Evolutionary conservation across 2,329 filamentous ascomycete species (phyloP).

Genomic region (Botrytis tulipae): DNA sequence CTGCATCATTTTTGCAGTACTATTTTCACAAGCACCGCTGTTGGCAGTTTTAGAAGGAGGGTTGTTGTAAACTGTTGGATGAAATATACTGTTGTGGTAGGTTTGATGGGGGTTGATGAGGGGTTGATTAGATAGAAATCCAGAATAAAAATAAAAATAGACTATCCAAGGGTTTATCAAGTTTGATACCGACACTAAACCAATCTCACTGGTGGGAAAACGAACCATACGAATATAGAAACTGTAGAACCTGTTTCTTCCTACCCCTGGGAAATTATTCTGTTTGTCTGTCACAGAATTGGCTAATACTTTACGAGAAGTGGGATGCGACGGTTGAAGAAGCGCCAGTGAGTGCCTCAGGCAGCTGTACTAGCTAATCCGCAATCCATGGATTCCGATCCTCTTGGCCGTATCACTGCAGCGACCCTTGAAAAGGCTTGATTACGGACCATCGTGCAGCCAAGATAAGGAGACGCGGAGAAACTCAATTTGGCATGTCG

Average conservation of each 20-base stretch:
- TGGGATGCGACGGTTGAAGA: neutral
- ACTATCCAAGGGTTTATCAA: neutral
- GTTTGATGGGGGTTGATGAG: neutral
- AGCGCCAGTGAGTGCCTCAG: neutral
- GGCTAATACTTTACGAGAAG: neutral
- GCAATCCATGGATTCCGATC: neutral
- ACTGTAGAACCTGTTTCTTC: neutral
- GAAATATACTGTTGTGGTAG: neutral
- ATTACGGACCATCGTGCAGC: neutral
- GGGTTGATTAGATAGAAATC: neutral
- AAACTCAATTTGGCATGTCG: neutral
- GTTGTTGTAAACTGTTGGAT: neutral
- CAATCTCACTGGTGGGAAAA: neutral
- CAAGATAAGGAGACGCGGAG: neutral
- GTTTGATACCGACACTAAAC: neutral
- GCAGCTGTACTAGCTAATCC: neutral
- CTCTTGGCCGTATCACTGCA: neutral
- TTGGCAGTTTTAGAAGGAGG: neutral
- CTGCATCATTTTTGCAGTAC: neutral
- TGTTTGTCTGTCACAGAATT: neutral
- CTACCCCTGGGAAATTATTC: neutral
- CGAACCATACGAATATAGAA: neutral
- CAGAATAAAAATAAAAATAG: neutral
- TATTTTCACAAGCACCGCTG: neutral
- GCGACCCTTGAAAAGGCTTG: neutral